A percentile compares a stretch with the other conserved stretches of the same genome.
Evolutionary conservation across 441 rosid genomes (phyloP).

Genomic region (Pelargonium australe): DNA sequence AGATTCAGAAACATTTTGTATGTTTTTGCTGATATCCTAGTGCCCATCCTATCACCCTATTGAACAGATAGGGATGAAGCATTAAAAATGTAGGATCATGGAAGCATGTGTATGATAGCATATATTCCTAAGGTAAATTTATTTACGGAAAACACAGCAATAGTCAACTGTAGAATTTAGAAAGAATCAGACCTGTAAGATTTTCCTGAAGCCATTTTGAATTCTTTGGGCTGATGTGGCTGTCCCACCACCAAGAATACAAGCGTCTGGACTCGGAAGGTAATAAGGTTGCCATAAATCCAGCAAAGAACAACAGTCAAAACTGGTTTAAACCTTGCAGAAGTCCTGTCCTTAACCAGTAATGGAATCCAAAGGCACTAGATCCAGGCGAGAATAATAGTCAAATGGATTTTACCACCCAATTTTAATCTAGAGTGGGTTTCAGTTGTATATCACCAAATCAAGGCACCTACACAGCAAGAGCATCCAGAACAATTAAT

Average conservation of each 20-base stretch:
- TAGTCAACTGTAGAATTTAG: background rate
- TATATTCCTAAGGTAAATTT: background rate
- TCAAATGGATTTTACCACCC: conserved; percentile 15
- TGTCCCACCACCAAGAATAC: conserved; percentile 85
- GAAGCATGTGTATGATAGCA: background rate
- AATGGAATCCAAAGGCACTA: conserved; percentile 38
- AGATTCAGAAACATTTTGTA: too few species aligned
- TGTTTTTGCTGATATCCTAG: too few species aligned
- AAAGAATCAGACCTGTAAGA: conserved; percentile 45
- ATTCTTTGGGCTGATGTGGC: conserved; percentile 67
- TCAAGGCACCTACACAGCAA: conserved; percentile 29
- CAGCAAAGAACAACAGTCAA: conserved; percentile 31
- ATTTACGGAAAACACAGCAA: background rate
- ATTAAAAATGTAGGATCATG: background rate
- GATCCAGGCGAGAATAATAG: conserved; percentile 72
- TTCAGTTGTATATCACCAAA: conserved; percentile 15
- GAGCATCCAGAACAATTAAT: conserved; percentile 16
- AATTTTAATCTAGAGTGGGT: conserved; percentile 7
- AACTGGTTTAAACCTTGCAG: conserved; percentile 40
- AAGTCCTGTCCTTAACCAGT: conserved; percentile 37
- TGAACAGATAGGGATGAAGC: background rate
- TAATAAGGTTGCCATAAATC: conserved; percentile 40
- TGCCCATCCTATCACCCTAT: background rate
- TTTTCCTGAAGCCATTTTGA: conserved; percentile 82
- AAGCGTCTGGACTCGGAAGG: conserved; percentile 47